Evolutionary conservation across 1,284 basidiomycete species (phyloP).

Genomic region (Pulchroboletus neoregius): DNA sequence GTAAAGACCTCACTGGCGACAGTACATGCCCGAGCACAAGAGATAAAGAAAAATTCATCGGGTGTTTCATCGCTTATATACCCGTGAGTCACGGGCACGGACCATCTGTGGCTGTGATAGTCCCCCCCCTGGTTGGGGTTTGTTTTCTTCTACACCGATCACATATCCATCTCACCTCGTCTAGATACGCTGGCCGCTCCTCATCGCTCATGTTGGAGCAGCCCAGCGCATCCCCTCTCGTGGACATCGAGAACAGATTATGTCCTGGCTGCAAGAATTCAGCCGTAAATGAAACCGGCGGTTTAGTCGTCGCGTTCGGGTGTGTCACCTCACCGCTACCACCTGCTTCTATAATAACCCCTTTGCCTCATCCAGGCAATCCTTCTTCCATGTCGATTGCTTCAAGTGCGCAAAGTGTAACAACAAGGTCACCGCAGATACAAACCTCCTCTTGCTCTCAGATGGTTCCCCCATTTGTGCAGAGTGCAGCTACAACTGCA

Average conservation of each 20-base stretch:
- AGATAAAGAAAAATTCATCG: no score
- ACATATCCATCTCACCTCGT: no score
- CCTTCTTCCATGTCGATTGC: slow-evolving; percentile 79
- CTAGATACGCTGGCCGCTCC: no score
- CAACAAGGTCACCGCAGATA: slow-evolving; percentile 84
- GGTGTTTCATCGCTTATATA: no score
- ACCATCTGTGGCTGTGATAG: slow-evolving; percentile 31
- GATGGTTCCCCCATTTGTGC: slow-evolving; percentile 97
- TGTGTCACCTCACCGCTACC: slow-evolving; percentile 35
- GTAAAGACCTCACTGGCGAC: slow-evolving; percentile 88
- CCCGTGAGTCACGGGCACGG: slow-evolving; percentile 36
- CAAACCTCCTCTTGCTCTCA: slow-evolving; percentile 91
- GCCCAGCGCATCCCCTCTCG: slow-evolving; percentile 8
- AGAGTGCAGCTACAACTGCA: slow-evolving; percentile 96
- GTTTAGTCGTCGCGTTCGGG: slow-evolving; percentile 90
- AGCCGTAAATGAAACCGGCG: slow-evolving; percentile 81
- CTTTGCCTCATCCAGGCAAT: slow-evolving; percentile 49
- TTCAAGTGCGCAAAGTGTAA: slow-evolving; percentile 83
- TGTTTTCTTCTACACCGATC: not conserved
- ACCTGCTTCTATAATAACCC: slow-evolving; percentile 3
- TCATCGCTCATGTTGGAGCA: not conserved
- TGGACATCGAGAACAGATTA: slow-evolving; percentile 52
- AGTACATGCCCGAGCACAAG: slow-evolving; percentile 88
- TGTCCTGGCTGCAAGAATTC: slow-evolving; percentile 85
- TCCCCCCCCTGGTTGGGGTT: not conserved